phyloP scores from a whole-genome alignment of 768 basidiomycete genomes.

The Boletus barrowsii region DNA sequence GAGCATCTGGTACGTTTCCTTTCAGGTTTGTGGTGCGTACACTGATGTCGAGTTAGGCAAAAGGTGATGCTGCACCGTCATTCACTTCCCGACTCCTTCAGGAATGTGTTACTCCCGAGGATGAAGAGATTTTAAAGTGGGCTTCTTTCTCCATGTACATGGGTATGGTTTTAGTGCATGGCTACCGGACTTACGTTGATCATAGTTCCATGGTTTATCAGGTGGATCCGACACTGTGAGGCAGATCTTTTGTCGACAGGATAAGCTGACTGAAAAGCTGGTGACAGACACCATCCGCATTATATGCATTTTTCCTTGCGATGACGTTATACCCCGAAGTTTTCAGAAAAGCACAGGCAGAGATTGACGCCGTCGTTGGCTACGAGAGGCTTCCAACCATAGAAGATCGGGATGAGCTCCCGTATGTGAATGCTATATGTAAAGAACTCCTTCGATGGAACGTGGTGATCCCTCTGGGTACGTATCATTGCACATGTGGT shows the following conservation, averaged over 20 bases:
- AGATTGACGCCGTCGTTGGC: constrained; percentile 12
- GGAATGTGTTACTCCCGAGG: constrained; percentile 6
- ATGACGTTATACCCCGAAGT: constrained; percentile 12
- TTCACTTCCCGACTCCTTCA: constrained; percentile 13
- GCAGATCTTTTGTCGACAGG: constrained; percentile 18
- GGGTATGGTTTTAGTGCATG: constrained; percentile 3
- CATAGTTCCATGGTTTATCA: constrained; percentile 5
- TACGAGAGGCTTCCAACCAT: constrained; percentile 10
- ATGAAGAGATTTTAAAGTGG: constrained; percentile 15
- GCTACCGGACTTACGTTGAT: not conserved
- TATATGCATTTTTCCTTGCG: constrained; percentile 19
- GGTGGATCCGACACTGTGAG: constrained; percentile 23
- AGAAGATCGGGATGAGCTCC: constrained; percentile 10
- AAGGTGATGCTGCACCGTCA: constrained; percentile 9
- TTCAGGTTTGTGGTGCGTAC: not conserved
- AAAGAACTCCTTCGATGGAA: constrained; percentile 14
- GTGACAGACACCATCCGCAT: constrained; percentile 15
- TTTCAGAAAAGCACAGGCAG: constrained; percentile 8
- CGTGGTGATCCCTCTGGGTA: not conserved
- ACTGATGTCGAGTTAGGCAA: constrained; percentile 1
- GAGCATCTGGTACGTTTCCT: constrained; percentile 12
- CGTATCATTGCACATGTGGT: not conserved
- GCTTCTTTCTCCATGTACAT: constrained; percentile 14
- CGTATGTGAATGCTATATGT: constrained; percentile 17
- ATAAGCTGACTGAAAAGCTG: not conserved